These are phyloP conservation scores for Ogataea hybrid DNA, from an alignment of 1,139 yeast genomes.

Conservation along the genomic window DNA sequence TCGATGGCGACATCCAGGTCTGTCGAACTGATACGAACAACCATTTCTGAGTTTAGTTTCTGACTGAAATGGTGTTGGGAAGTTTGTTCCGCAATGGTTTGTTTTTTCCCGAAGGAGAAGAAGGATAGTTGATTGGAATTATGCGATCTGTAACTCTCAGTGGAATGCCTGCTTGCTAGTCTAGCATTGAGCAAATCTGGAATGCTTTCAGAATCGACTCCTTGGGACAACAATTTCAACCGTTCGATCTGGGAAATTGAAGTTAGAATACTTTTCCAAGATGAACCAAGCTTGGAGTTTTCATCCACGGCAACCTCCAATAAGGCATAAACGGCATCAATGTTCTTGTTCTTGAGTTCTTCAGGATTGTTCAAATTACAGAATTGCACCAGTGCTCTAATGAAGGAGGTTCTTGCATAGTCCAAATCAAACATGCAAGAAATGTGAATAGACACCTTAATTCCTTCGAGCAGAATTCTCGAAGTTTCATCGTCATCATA, in stretches of 20 bases:
- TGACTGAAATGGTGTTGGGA: constrained; percentile 50
- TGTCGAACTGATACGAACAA: constrained; percentile 62
- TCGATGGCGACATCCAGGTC: constrained; percentile 86
- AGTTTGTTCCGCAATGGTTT: constrained; percentile 46
- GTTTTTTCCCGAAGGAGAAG: constrained; percentile 35
- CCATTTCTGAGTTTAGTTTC: constrained; percentile 51
- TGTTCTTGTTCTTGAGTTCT: constrained; percentile 77
- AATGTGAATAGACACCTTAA: constrained; percentile 75
- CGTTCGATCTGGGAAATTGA: constrained; percentile 91
- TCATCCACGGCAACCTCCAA: constrained; percentile 77
- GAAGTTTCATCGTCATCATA: constrained; percentile 77
- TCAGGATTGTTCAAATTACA: constrained; percentile 76
- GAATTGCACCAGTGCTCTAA: constrained; percentile 87
- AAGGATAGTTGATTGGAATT: constrained; percentile 21
- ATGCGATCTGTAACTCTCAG: constrained; percentile 44
- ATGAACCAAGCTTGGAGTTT: constrained; percentile 64
- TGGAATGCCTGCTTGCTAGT: constrained; percentile 53
- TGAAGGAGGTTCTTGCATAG: constrained; percentile 83
- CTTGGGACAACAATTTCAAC: constrained; percentile 83
- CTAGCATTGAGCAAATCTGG: constrained; percentile 86
- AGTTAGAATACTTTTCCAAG: constrained; percentile 84
- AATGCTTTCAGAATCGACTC: constrained; percentile 77
- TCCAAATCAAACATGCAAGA: constrained; percentile 83
- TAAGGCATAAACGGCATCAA: constrained; percentile 73
- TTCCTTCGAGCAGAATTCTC: constrained; percentile 77